Base-by-base conservation (phyloP, 164 flowering plant genomes). In the Litsea cubeba region DNA sequence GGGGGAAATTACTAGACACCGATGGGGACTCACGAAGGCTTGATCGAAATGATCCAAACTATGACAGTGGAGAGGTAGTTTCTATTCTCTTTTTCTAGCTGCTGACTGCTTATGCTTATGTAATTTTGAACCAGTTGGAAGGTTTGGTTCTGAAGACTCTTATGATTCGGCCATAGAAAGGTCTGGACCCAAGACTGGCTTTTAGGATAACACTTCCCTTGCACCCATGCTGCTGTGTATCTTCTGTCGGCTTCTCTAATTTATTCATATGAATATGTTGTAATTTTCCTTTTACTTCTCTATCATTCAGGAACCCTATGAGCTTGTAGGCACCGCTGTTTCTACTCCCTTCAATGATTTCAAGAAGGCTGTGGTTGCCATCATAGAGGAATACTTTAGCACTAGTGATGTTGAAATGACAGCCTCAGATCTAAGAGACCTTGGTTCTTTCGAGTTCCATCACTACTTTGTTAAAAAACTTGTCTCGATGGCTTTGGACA, bases 11-110 rank as follows among this genome's bases (percentile, higher is more conserved):
- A 64, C 87, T 96, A 25, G 99, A 96, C 72, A 90, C 95, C 71
- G 95, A 89, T 81, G 85, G 84, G 77, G 98, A 85, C 50, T 77
- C 91, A 11, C 91, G 84, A 30, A 30, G 35, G 71, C 82, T 94
- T 65, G 99, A 96, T 79, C 82, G 94, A n/a, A 94, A 94, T 81
- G 99, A 96, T 77, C 99, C 99, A 25, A 96, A 96, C 84, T 96
- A 96, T 79, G 99, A 96, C 79, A 94, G 99, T 84, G 95, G 94
- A 67, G 98, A 96, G 99, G 99, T 92, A 80, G 49, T 78, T 64
- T 51, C 54, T 75, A 17, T 35, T 50, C 51, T 14, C 17, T 51
- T 54, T 32, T 74, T 54, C 54, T 60, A 18, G 12, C 14, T 32
- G 11, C 69, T 65, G 26, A 30, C 69, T 30, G 35, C n/a, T 65